A percentile compares a stretch with the other conserved stretches of the same genome.
These are phyloP conservation scores for Ziziphus jujuba DNA, from an alignment of 306 rosid genomes.

Conservation along the genomic window DNA sequence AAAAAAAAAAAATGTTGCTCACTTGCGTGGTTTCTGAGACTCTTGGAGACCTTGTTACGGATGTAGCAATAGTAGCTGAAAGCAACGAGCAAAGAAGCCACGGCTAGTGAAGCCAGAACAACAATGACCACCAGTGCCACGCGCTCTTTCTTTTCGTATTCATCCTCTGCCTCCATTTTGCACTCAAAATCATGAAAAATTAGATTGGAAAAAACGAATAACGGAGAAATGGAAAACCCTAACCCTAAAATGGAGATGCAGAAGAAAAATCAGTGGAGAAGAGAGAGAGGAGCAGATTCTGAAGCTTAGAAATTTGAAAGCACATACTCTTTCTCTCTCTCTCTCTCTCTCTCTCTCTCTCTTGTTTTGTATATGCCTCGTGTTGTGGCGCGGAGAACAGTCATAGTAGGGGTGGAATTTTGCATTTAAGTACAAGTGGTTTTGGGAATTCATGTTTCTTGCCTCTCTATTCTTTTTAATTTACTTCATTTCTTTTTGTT, in stretches of 20 bases:
- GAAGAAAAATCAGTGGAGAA: conserved; percentile 11
- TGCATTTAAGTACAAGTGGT: conserved; percentile 21
- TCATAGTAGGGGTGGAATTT: neutral
- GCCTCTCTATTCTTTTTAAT: neutral
- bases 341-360: conserved; percentile 7
- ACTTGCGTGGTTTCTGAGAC: conserved; percentile 54
- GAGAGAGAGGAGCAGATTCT: conserved; percentile 11
- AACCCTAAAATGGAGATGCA: conserved; percentile 9
- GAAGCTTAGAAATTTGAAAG: conserved; percentile 32
- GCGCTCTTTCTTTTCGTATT: conserved; percentile 55
- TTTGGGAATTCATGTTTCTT: neutral
- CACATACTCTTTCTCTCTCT: neutral
- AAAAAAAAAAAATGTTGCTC: conserved; percentile 17
- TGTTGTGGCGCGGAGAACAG: conserved; percentile 50
- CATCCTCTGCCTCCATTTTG: conserved; percentile 63
- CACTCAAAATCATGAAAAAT: neutral
- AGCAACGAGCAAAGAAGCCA: conserved; percentile 69
- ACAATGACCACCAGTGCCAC: conserved; percentile 50
- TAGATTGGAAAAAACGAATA: neutral
- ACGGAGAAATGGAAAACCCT: conserved; percentile 15
- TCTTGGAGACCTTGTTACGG: conserved; percentile 65
- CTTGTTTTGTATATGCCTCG: conserved; percentile 13
- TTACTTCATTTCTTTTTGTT: neutral
- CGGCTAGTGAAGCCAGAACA: conserved; percentile 70
- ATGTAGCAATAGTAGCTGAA: conserved; percentile 88